phyloP scores from a whole-genome alignment of 345 rosid species.

The Balakata baccata region DNA sequence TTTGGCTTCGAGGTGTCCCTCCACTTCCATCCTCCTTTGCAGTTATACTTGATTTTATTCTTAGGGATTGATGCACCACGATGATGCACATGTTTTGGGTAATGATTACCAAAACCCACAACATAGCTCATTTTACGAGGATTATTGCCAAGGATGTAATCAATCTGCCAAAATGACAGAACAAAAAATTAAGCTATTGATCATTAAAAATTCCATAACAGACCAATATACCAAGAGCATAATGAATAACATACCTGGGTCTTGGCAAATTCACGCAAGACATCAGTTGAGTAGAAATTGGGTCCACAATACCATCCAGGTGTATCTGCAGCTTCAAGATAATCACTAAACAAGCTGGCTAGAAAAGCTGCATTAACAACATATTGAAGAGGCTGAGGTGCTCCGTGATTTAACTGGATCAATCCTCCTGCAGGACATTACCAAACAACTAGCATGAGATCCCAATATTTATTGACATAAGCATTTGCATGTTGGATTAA shows the following conservation, averaged over 20 bases:
- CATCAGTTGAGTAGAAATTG: conserved; percentile 63
- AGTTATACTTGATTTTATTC: conserved; percentile 72
- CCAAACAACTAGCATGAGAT: conserved; percentile 17
- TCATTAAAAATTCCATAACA: conserved; percentile 7
- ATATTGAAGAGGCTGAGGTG: conserved; percentile 95
- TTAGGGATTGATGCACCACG: conserved; percentile 92
- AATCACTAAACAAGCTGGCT: conserved; percentile 76
- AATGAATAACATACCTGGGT: conserved; percentile 55
- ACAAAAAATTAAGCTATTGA: conserved; percentile 3
- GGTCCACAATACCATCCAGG: conserved; percentile 99
- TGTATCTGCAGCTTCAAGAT: conserved; percentile 92
- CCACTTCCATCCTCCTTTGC: conserved; percentile 99
- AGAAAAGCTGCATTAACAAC: conserved; percentile 88
- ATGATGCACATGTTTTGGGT: conserved; percentile 80
- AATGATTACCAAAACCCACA: conserved; percentile 79
- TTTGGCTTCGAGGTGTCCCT: conserved; percentile 77
- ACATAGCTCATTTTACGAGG: conserved; percentile 91
- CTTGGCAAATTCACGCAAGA: conserved; percentile 75
- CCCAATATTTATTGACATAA: conserved; percentile 7
- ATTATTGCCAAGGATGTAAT: conserved; percentile 89
- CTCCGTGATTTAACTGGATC: conserved; percentile 84
- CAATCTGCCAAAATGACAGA: conserved; percentile 47
- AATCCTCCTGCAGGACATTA: conserved; percentile 60
- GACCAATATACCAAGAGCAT: conserved; percentile 4
- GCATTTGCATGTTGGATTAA: not conserved